Conservation (phyloP, 441 rosid genomes). For the Erodium moschatum region DNA sequence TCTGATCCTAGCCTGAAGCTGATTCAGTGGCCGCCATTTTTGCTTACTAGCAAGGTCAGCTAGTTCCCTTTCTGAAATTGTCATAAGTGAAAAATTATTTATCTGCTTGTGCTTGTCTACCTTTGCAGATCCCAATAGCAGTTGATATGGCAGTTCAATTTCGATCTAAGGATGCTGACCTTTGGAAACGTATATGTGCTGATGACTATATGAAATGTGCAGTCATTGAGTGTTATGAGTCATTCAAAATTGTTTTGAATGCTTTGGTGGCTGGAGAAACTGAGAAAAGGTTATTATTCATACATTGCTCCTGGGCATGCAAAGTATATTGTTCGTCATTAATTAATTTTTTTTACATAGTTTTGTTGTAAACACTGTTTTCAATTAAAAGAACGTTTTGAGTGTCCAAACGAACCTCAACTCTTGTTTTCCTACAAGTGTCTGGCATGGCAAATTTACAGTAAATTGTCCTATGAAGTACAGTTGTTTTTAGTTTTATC, state of each 20-base stretch:
- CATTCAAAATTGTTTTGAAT: constrained; percentile 72
- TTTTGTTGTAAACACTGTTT: background rate
- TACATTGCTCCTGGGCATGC: too few species aligned
- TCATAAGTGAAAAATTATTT: constrained; percentile 6
- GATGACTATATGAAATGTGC: constrained; percentile 99
- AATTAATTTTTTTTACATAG: background rate
- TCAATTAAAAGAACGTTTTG: background rate
- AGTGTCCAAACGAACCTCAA: constrained; percentile 3
- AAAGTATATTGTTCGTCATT: background rate
- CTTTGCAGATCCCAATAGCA: constrained; percentile 81
- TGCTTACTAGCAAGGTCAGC: constrained; percentile 96
- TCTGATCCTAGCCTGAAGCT: constrained; percentile 88
- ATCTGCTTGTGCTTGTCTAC: constrained; percentile 17
- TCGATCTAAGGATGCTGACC: constrained; percentile 77
- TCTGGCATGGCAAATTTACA: background rate
- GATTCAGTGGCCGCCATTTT: constrained; percentile 99
- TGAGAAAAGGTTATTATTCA: constrained; percentile 71
- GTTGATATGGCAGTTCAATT: constrained; percentile 94
- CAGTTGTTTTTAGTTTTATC: background rate
- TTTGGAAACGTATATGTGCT: constrained; percentile 92
- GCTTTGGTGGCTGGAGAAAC: constrained; percentile 80
- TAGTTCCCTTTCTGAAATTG: constrained; percentile 13
- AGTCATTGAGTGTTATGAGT: constrained; percentile 92
- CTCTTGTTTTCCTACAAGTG: background rate
- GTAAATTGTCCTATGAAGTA: background rate